Evolutionary conservation across 2,329 filamentous ascomycete species (phyloP).

Genomic region (Chaetomium strumarium): DNA sequence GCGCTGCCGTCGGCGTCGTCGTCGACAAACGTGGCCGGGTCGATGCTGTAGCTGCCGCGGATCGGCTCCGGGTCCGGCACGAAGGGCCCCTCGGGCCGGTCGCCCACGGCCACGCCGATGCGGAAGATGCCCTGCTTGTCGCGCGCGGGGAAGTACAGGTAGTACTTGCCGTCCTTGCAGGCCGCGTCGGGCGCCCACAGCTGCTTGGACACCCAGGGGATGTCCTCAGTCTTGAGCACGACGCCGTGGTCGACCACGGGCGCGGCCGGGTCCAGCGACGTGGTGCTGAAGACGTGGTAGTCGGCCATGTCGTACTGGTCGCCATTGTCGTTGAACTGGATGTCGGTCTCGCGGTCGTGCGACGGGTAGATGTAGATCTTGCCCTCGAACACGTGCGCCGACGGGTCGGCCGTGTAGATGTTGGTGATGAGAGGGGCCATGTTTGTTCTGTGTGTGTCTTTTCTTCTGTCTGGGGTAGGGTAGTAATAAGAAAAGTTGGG

Average conservation of each 20-base stretch:
- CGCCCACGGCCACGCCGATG: conserved; percentile 63
- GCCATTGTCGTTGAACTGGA: conserved; percentile 74
- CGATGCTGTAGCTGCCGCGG: conserved; percentile 66
- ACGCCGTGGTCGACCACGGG: conserved; percentile 68
- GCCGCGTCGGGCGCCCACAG: conserved; percentile 78
- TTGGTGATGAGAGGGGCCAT: conserved; percentile 63
- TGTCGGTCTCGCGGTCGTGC: conserved; percentile 70
- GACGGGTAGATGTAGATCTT: conserved; percentile 76
- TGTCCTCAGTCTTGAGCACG: conserved; percentile 56
- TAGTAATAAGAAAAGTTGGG: too few species aligned
- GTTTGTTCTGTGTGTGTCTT: too few species aligned
- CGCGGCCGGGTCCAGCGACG: conserved; percentile 46
- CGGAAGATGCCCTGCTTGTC: conserved; percentile 65
- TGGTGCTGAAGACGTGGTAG: conserved; percentile 68
- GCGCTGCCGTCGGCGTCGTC: conserved; percentile 53
- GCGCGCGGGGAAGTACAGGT: conserved; percentile 71
- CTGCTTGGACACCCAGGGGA: conserved; percentile 74
- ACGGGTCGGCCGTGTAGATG: conserved; percentile 74
- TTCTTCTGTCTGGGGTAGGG: conserved; percentile 11
- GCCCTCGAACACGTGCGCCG: conserved; percentile 71
- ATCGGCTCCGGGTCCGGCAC: conserved; percentile 58
- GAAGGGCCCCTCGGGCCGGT: conserved; percentile 65
- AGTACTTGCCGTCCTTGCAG: conserved; percentile 61
- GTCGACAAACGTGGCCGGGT: conserved; percentile 71
- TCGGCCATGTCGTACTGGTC: conserved; percentile 82